These are phyloP conservation scores for Coemansia sp. DNA, from an alignment of 192 early-diverging fungal genomes.

Conservation along the genomic window DNA sequence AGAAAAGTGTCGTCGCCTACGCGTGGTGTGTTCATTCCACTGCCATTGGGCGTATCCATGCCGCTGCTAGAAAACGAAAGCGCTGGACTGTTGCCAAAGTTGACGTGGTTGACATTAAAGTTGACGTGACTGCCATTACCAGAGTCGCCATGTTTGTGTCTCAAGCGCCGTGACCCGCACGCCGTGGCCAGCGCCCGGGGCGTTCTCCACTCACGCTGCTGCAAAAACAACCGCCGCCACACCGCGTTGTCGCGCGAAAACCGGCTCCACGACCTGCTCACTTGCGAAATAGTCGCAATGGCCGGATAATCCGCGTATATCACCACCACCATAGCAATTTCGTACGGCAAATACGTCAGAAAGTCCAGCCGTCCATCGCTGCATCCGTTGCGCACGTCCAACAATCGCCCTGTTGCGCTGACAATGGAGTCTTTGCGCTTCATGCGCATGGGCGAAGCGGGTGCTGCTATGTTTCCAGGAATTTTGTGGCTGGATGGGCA, in stretches of 20 bases:
- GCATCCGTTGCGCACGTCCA: background rate
- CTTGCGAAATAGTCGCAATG: conserved; percentile 59
- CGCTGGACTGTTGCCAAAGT: no score
- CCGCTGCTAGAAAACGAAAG: no score
- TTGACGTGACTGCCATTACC: conserved; percentile 1
- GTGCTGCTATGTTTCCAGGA: background rate
- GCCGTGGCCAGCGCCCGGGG: conserved; percentile 33
- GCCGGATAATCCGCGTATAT: conserved; percentile 63
- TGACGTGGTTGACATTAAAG: conserved; percentile 4
- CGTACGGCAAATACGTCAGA: conserved; percentile 66
- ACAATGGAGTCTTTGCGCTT: conserved; percentile 54
- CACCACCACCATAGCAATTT: conserved; percentile 70
- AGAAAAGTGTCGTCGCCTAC: conserved; percentile 26
- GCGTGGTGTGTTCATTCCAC: conserved; percentile 31
- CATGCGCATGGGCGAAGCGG: conserved; percentile 13
- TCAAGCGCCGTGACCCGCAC: conserved; percentile 1
- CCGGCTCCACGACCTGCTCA: conserved; percentile 68
- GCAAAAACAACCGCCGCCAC: conserved; percentile 67
- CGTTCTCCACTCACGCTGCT: conserved; percentile 58
- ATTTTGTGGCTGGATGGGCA: conserved; percentile 6
- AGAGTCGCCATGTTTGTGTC: background rate
- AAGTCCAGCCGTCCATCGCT: conserved; percentile 55
- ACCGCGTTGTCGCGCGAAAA: conserved; percentile 68
- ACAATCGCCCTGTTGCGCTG: conserved; percentile 17
- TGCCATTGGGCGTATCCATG: conserved; percentile 6